Percentiles rank a stretch among this genome's conserved stretches.
These are phyloP conservation scores for Penicillium sp. DNA, from an alignment of 2,329 filamentous ascomycete genomes.

Conservation along the genomic window DNA sequence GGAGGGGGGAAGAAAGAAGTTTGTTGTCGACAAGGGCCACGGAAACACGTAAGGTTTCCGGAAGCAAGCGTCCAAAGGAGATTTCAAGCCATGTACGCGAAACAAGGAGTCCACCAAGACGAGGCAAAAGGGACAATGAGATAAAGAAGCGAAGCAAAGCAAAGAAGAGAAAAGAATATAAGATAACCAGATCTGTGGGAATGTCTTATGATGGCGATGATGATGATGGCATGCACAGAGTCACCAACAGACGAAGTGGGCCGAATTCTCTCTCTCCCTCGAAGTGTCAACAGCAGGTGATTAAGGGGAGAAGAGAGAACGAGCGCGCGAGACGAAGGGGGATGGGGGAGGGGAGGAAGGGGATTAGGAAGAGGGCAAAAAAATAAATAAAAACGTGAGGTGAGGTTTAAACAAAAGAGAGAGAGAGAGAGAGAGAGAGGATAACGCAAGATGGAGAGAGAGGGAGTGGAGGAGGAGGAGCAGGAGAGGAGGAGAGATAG, in stretches of 20 bases:
- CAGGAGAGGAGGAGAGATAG: slow-evolving; percentile 33
- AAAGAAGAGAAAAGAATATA: slow-evolving; percentile 22
- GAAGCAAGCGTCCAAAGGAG: slow-evolving; percentile 23
- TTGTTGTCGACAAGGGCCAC: slow-evolving; percentile 15
- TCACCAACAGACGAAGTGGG: not conserved
- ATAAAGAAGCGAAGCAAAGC: slow-evolving; percentile 28
- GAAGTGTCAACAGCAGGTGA: not conserved
- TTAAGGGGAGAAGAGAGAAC: slow-evolving; percentile 1
- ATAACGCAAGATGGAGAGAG: slow-evolving; percentile 5
- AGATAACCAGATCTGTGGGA: slow-evolving; percentile 11
- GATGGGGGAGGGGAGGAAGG: slow-evolving; percentile 10
- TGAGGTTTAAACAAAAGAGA: slow-evolving; percentile 16
- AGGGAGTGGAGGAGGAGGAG: slow-evolving; percentile 23
- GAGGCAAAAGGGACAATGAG: slow-evolving; percentile 19
- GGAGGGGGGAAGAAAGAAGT: slow-evolving; percentile 18
- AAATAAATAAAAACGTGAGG: not conserved
- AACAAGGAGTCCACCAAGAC: slow-evolving; percentile 2
- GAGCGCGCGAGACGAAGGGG: not conserved
- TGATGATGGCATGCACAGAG: not conserved
- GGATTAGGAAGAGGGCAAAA: slow-evolving; percentile 15
- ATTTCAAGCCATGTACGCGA: slow-evolving; percentile 12
- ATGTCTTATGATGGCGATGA: not conserved
- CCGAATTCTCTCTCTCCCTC: not conserved
- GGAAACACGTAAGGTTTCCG: slow-evolving; percentile 11
- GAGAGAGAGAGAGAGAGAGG: slow-evolving; percentile 12